Percentiles rank a stretch among this genome's conserved stretches.
phyloP scores from a whole-genome alignment of 257 asterid species.

The Nicotiana sylvestris region DNA sequence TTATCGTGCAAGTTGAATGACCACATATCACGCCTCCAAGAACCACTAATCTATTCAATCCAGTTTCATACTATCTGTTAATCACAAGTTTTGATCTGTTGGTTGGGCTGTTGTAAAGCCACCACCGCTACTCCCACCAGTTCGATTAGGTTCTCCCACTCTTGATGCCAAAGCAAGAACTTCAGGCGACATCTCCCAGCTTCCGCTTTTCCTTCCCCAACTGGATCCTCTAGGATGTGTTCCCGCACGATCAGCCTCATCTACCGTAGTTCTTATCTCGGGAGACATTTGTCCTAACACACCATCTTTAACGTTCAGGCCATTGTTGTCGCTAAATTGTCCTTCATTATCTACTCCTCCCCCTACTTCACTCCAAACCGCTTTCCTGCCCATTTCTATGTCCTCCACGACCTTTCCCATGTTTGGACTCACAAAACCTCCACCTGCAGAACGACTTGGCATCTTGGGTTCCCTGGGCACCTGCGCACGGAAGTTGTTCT shows the following conservation, averaged over 20 bases:
- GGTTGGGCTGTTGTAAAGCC: conserved; percentile 22
- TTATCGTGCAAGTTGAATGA: conserved; percentile 21
- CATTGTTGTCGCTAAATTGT: conserved; percentile 58
- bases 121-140: conserved; percentile 51
- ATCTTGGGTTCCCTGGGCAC: conserved; percentile 52
- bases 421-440: conserved; percentile 86
- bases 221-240: conserved; percentile 74
- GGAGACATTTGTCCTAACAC: conserved; percentile 59
- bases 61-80: background rate
- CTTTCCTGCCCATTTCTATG: conserved; percentile 93
- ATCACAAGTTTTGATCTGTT: conserved; percentile 30
- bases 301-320: conserved; percentile 42
- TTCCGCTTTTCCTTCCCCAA: conserved; percentile 97
- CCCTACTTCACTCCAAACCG: conserved; percentile 79
- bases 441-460: conserved; percentile 49
- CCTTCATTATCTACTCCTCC: conserved; percentile 47
- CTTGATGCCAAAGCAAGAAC: conserved; percentile 86
- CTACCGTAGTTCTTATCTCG: conserved; percentile 78
- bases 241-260: conserved; percentile 80
- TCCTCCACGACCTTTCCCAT: conserved; percentile 79
- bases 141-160: conserved; percentile 63
- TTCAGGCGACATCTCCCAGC: conserved; percentile 99
- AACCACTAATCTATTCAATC: conserved; percentile 13
- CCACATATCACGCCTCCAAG: conserved; percentile 27
- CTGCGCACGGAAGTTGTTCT: conserved; percentile 77